Base-by-base conservation (phyloP, 1,284 basidiomycete genomes). In the Rhodotorula sp. region DNA sequence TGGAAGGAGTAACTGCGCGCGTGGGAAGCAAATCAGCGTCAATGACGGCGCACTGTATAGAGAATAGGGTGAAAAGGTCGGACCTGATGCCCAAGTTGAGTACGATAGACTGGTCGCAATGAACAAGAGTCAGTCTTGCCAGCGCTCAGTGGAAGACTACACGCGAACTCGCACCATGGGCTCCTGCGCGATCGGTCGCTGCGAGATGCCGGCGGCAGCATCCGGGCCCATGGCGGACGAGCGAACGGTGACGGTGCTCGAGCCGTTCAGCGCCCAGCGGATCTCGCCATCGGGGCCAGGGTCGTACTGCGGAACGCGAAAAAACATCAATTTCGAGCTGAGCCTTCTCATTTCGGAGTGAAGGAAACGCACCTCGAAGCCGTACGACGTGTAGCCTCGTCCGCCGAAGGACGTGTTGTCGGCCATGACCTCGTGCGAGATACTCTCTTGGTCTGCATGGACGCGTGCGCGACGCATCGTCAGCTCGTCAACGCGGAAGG, bases 171-270 rank as follows among this genome's bases (percentile, higher is more conserved):
- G 92, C 80, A 94, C 93, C 74, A 66, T 70, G 3, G 68, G 68
- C 46, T 76, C 74, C 78, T 91, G 88, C 0, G 92, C 87, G 52
- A 97, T 85, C 5, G 89, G 87, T 53, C 95, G 85, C 48, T 87
- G 85, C 4, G 88, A 84, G 66, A 96, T 91, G 71, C 91, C 83
- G 17, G 88, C 88, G 1, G 77, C 72, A 0, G 82, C 61, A 78
- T 93, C 89, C 1, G 90, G 86, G 4, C 83, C 88, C 82, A 95
- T 86, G 4, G 90, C 93, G 44, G 84, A 81, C 17, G 86, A 85
- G 54, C 87, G 86, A 64, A 97, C 76, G 3, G 88, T 91, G 92
- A 92, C 98, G 49, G 88, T 86, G 64, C 85, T 82, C 77, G 87
- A 82, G 70, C 83, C 85, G 71, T 88, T 84, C 45, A 88, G 82